Base-by-base conservation (phyloP, 768 basidiomycete species). In the Crassisporium funariophilum region DNA sequence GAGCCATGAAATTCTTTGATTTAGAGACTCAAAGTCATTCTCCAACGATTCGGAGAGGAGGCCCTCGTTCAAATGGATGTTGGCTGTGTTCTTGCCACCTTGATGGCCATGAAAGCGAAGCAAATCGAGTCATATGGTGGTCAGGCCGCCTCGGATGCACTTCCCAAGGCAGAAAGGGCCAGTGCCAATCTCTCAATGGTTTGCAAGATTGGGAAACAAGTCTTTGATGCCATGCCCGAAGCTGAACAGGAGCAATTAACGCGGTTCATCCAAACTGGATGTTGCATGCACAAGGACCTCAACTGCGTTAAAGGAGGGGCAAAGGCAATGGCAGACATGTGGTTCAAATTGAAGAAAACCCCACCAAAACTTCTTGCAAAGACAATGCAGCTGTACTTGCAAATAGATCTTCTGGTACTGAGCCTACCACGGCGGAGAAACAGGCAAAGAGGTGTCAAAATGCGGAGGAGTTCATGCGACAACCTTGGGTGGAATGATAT, bases 401-500 rank as follows among this genome's bases (percentile, higher is more conserved):
- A 11, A 21, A n/a, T 13, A 3, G n/a, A 4, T 19, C 29, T 20
- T n/a, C 19, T 5, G 16, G 27, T 8, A 22, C n/a, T 6, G 3
- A 23, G 3, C 5, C 17, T 16, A 40, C 31, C 3, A 25, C 45
- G 0, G 37, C 45, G 4, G 46, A 16, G 11, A 17, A 34, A 13
- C 19, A 21, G 4, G 47, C 35, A 6, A 38, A 12, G 46, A 52
- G 2, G 19, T 27, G 4, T 44, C 41, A 0, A 47, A 39, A 23
- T 35, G 37, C n/a, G 51, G 51, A 11, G 51, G 41, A 7, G 10
- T 4, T 35, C 22, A 61, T 19, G n/a, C 40, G 7, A 44, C 55
- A 24, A 19, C n/a, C 16, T 41, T 61, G 9, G 47, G 41, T 11
- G 60, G 59, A 11, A 23, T 52, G 21, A 42, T 62, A 9, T 54